Evolutionary conservation across 345 rosid species (phyloP).

Genomic region (Firmiana major): DNA sequence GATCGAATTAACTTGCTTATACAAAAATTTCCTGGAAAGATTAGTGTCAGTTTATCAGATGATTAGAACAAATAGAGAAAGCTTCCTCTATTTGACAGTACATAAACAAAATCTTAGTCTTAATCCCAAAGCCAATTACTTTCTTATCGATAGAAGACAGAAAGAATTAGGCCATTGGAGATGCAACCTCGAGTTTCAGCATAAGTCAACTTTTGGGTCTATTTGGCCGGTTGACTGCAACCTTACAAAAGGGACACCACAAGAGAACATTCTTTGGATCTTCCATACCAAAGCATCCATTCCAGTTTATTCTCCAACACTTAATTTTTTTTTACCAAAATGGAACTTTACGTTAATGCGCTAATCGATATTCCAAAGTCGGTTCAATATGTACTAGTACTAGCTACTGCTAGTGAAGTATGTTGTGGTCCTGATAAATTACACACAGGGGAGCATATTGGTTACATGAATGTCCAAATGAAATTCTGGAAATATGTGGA

Average conservation of each 20-base stretch:
- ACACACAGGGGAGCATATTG: neutral
- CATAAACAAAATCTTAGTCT: neutral
- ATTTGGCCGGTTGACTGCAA: neutral
- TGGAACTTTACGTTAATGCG: neutral
- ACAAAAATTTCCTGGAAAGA: neutral
- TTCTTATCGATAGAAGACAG: neutral
- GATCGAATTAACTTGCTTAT: no score
- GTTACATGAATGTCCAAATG: no score
- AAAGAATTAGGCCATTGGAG: neutral
- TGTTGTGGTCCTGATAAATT: neutral
- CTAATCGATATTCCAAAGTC: neutral
- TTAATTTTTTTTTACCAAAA: neutral
- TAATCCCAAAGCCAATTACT: neutral
- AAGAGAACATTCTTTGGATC: constrained; percentile 27
- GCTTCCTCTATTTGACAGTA: neutral
- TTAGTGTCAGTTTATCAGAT: neutral
- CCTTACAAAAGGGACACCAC: neutral
- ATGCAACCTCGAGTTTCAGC: constrained; percentile 24
- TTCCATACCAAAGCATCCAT: constrained; percentile 20
- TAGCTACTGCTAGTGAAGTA: neutral
- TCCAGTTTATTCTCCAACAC: neutral
- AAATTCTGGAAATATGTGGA: neutral
- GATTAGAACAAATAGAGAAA: neutral
- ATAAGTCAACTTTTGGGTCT: constrained; percentile 11
- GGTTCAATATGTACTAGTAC: neutral